Base-by-base conservation (phyloP, 2,329 filamentous ascomycete species). In the Lachnellula cervina region DNA sequence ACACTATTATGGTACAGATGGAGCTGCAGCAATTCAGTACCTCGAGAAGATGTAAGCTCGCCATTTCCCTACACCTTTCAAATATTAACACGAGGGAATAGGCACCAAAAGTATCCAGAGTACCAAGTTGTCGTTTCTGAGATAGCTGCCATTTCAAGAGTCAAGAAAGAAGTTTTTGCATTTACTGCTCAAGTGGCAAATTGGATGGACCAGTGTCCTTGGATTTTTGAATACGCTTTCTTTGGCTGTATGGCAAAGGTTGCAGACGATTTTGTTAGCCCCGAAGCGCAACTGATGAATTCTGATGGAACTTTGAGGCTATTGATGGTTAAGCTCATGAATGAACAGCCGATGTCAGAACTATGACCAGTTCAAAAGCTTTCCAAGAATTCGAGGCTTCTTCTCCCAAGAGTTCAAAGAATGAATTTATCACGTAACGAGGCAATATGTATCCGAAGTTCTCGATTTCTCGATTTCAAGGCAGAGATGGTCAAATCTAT, bases 201-300 rank as follows among this genome's bases (percentile, higher is more conserved):
- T 46, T 76, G 74, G 74, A 70, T 76, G 68, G 76, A 77, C 61
- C 56, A 63, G 28, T 68, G 68, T 58, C 68, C 69, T 52, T 77
- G 69, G 68, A 61, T 78, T 23, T 68, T 68, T 55, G 74, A 77
- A 62, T 77, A 77, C 60, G 72, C 68, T 13, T 71, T 75, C 51
- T 76, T 76, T 58, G 74, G 74, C 28, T 76, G 74, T 59, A 75
- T 75, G 68, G 67, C 67, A 51, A 65, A 72, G 23, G 64, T 70
- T 50, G 73, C 74, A 11, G 74, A 77, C 59, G 64, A 63, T 53
- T 78, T 74, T 64, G 75, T 77, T 19, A 77, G 75, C 59, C 74
- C 74, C 0, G 71, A 69, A 38, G 75, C 75, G 25, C 74, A 76
- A 64, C 68, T 78, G 59, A 74, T 78, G 73, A 73, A 75, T 48